Conservation (phyloP, 2,329 filamentous ascomycete species). For the Cytospora piceicola region DNA sequence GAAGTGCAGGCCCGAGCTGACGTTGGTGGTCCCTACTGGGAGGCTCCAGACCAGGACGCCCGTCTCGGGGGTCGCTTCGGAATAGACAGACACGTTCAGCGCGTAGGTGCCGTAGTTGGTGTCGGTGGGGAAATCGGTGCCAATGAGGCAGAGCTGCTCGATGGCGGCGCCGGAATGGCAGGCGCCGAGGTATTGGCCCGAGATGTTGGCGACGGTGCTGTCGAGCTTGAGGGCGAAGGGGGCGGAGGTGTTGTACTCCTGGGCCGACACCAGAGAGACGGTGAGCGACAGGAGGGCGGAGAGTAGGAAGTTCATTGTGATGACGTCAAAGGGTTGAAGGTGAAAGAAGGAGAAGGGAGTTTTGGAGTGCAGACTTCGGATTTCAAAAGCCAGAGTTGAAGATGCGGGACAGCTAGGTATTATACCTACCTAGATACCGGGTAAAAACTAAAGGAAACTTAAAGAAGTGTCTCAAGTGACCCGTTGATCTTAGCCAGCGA, state of each 20-base stretch:
- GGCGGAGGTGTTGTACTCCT: slow-evolving; percentile 37
- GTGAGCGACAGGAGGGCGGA: slow-evolving; percentile 37
- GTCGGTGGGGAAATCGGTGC: slow-evolving; percentile 29
- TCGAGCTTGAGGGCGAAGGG: slow-evolving; percentile 43
- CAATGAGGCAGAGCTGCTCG: slow-evolving; percentile 39
- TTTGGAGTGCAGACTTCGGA: slow-evolving; percentile 5
- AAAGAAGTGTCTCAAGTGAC: slow-evolving; percentile 10
- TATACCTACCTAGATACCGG: too few species aligned
- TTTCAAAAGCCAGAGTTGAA: background rate
- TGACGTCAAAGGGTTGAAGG: slow-evolving; percentile 12
- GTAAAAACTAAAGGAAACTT: slow-evolving; percentile 13
- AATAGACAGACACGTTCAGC: slow-evolving; percentile 40
- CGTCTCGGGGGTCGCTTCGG: slow-evolving; percentile 26
- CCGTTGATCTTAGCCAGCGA: slow-evolving; percentile 2
- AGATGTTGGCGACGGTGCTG: slow-evolving; percentile 34
- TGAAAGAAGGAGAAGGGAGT: slow-evolving; percentile 1
- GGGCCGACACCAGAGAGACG: slow-evolving; percentile 37
- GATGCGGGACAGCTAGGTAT: slow-evolving; percentile 1
- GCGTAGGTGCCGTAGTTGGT: slow-evolving; percentile 37
- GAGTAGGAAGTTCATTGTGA: slow-evolving; percentile 36
- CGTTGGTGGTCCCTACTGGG: slow-evolving; percentile 29
- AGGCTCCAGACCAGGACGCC: slow-evolving; percentile 41
- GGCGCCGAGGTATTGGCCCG: slow-evolving; percentile 40
- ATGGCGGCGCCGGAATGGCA: slow-evolving; percentile 43
- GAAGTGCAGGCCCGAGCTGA: slow-evolving; percentile 34